Base-by-base conservation (phyloP, 805 yeast species). In the Torulaspora delbrueckii region DNA sequence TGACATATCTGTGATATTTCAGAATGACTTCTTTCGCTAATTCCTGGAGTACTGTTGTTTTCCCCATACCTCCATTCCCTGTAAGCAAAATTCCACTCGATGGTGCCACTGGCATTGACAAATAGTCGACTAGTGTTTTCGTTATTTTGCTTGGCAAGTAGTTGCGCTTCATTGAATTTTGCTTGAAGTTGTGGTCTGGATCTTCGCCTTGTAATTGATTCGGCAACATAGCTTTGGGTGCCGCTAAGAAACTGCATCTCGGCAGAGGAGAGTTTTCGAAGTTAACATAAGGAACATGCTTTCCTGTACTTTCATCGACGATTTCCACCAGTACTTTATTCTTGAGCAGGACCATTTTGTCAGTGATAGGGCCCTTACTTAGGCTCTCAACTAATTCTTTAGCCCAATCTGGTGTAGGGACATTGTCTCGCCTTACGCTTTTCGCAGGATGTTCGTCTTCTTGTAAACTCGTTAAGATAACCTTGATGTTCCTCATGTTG, bases 21-120 rank as follows among this genome's bases (percentile, higher is more conserved):
- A 61, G 42, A 7, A 58, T 48, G 5, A 85, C 57, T 8, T 56
- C 54, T 1, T 66, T 47, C 0, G 72, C 55, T 0, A 84, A 59
- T 22, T 73, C 67, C 3, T 71, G 63, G 12, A 81, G 57, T 2
- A 84, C 50, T 1, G 79, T 65, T 0, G 93, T 70, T 60, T 91
- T 91, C 0, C 98, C 98, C 50, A 87, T 76, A 0, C 96, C 97
- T 1, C 86, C 70, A 18, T 81, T 66, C 0, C 97, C 98, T 53
- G 79, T 75, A 0, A 90, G 57, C 43, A 88, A 66, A 0, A 80
- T 68, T 1, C 91, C 86, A 6, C 5, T 65, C 3, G 65, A 53
- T 8, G 62, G 52, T 8, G 48, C 25, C 2, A 58, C 23, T 3
- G 63, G 63, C 7, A 46, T 40, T 2, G 52, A 46, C 14, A 60